Evolutionary conservation across 495 filamentous ascomycete species (phyloP).

Genomic region (Wilcoxina mikolae): DNA sequence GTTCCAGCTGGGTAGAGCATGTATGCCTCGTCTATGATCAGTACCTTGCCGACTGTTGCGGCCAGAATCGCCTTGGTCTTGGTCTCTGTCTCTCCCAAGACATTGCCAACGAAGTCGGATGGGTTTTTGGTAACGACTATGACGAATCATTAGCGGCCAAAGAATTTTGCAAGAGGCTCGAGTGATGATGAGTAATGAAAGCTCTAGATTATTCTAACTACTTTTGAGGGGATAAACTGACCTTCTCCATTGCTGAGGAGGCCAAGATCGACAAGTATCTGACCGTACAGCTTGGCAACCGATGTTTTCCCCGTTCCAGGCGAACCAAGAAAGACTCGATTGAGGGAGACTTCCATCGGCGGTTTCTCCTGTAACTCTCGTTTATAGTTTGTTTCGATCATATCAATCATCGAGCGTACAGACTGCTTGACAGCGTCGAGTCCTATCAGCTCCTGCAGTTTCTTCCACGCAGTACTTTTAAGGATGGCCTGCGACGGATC

Average conservation of each 20-base stretch:
- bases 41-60: conserved; percentile 49
- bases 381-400: conserved; percentile 46
- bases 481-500: conserved; percentile 43
- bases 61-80: conserved; percentile 57
- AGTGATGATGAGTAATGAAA: neutral
- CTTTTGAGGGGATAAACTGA: conserved; percentile 25
- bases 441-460: conserved; percentile 46
- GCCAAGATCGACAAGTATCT: conserved; percentile 45
- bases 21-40: conserved; percentile 63
- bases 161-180: conserved; percentile 10
- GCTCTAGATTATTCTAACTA: too few species aligned
- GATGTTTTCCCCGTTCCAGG: conserved; percentile 63
- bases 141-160: neutral
- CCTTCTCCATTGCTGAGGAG: conserved; percentile 47
- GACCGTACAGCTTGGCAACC: conserved; percentile 54
- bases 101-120: conserved; percentile 50
- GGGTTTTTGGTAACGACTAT: conserved; percentile 52
- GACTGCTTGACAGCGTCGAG: conserved; percentile 48
- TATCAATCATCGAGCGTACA: conserved; percentile 41
- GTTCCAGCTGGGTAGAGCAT: conserved; percentile 32
- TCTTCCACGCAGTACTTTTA: conserved; percentile 41
- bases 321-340: conserved; percentile 51
- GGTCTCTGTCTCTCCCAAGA: conserved; percentile 48
- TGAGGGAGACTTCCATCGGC: conserved; percentile 43
- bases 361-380: conserved; percentile 46